Base-by-base conservation (phyloP, 768 basidiomycete genomes). In the Amanita molliuscula region DNA sequence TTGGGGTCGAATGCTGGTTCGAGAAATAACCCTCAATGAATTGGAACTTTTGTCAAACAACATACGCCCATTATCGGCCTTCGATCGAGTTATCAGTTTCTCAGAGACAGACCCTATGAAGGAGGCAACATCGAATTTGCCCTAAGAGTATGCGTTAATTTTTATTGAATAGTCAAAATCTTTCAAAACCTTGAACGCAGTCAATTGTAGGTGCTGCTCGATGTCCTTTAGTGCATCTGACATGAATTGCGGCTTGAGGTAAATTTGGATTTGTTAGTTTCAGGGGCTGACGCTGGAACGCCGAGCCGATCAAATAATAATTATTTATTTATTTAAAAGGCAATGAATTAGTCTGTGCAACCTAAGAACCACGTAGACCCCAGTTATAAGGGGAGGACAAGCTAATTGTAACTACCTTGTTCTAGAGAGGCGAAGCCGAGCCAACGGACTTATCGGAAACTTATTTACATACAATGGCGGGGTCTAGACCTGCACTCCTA, bases 71-170 rank as follows among this genome's bases (percentile, higher is more conserved):
- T 89, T 72, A 60, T 81, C 79, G 36, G 75, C 77, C 64, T 92
- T 90, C 31, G 93, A 95, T 58, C 88, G 80, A 7, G 80, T 66
- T 54, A 96, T 95, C 47, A 93, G 74, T 63, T 79, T 90, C 71
- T 96, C 94, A 18, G 89, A 92, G 47, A 92, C 75, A 5, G 79
- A 76, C 18, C 82, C 81, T 44, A 97, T 78, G 57, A 95, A 93
- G 51, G 94, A 90, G 56, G 91, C 88, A 53, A 90, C 81, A 62
- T 93, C 88, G 66, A 95, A 93, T 68, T 91, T 90, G 52, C 84
- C 86, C 88, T 41, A 42, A 3, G 37, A 26, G 13, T 34, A 35
- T 40, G 40, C 16, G 34, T 38, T 43, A 55, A 57, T 23, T 58
- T 21, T 38, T n/a, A 29, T n/a, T 4, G 11, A 4, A 20, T n/a